These are phyloP conservation scores for Aureobasidium melanogenum DNA, from an alignment of 2,329 filamentous ascomycete genomes.

Conservation along the genomic window DNA sequence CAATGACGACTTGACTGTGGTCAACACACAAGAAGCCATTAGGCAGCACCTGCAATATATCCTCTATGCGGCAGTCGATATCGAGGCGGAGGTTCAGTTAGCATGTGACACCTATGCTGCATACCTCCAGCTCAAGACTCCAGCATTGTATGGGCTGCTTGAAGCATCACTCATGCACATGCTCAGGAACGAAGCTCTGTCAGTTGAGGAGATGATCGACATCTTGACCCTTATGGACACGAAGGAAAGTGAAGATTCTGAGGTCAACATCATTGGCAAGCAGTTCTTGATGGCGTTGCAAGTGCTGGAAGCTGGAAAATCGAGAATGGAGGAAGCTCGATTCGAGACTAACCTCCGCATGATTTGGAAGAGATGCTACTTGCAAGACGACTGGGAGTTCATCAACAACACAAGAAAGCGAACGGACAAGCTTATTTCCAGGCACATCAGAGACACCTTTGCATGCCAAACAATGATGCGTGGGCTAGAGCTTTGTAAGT, in stretches of 20 bases:
- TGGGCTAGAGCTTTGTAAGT: slow-evolving; percentile 56
- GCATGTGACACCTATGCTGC: slow-evolving; percentile 31
- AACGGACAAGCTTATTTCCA: slow-evolving; percentile 58
- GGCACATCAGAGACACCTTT: slow-evolving; percentile 39
- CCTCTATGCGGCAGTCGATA: slow-evolving; percentile 66
- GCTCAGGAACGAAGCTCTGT: slow-evolving; percentile 61
- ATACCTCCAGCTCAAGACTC: slow-evolving; percentile 38
- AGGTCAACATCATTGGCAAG: slow-evolving; percentile 43
- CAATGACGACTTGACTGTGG: slow-evolving; percentile 55
- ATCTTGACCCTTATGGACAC: slow-evolving; percentile 69
- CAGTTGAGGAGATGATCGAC: slow-evolving; percentile 54
- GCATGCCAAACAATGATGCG: slow-evolving; percentile 39
- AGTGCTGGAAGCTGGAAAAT: slow-evolving; percentile 43
- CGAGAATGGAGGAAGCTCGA: slow-evolving; percentile 45
- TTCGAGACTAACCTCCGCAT: slow-evolving; percentile 47
- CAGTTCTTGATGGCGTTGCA: slow-evolving; percentile 70
- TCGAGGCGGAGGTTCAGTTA: slow-evolving; percentile 66
- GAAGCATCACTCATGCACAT: slow-evolving; percentile 61
- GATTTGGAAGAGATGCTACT: slow-evolving; percentile 85
- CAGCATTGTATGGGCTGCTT: slow-evolving; percentile 61
- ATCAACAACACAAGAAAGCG: slow-evolving; percentile 71
- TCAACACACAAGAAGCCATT: slow-evolving; percentile 70
- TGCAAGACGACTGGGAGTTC: slow-evolving; percentile 74
- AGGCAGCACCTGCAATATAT: slow-evolving; percentile 62
- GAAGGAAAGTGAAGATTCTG: slow-evolving; percentile 30